Conservation (phyloP, 352 stramenopile species). For the Pythium utonaiense region DNA sequence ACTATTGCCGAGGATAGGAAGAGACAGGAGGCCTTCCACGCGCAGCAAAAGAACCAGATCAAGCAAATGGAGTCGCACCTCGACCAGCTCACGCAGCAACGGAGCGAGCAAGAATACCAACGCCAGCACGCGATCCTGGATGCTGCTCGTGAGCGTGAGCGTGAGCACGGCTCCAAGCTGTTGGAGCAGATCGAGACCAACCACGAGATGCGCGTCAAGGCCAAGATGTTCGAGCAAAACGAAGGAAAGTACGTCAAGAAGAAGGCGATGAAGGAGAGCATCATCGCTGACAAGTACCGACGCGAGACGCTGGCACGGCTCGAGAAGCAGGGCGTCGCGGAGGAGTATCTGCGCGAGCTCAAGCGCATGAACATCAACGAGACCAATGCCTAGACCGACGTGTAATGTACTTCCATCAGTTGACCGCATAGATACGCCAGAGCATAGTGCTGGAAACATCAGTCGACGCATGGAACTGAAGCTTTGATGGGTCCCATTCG, state of each 20-base stretch:
- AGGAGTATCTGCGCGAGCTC: conserved; percentile 67
- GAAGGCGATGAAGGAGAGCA: conserved; percentile 67
- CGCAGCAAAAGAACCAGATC: conserved; percentile 36
- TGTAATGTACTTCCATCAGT: not conserved
- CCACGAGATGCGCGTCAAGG: conserved; percentile 41
- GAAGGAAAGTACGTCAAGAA: conserved; percentile 71
- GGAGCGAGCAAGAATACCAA: conserved; percentile 43
- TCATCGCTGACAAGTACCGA: conserved; percentile 74
- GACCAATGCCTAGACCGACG: conserved; percentile 39
- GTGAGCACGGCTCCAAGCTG: conserved; percentile 35
- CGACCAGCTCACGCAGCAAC: conserved; percentile 37
- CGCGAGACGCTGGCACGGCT: conserved; percentile 54
- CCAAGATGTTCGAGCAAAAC: conserved; percentile 63
- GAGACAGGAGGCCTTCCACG: conserved; percentile 50
- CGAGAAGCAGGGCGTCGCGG: conserved; percentile 60
- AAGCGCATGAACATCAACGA: conserved; percentile 62
- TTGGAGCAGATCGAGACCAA: conserved; percentile 62
- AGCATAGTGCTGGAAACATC: not conserved
- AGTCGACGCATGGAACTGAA: not conserved
- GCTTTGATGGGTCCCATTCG: not conserved
- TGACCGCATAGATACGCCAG: no score
- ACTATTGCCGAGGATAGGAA: conserved; percentile 54
- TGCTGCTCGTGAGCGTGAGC: conserved; percentile 31
- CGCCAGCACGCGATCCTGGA: conserved; percentile 29
- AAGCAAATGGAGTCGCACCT: conserved; percentile 39